Evolutionary conservation across 2,329 filamentous ascomycete genomes (phyloP).

Genomic region (Fusarium compactum): DNA sequence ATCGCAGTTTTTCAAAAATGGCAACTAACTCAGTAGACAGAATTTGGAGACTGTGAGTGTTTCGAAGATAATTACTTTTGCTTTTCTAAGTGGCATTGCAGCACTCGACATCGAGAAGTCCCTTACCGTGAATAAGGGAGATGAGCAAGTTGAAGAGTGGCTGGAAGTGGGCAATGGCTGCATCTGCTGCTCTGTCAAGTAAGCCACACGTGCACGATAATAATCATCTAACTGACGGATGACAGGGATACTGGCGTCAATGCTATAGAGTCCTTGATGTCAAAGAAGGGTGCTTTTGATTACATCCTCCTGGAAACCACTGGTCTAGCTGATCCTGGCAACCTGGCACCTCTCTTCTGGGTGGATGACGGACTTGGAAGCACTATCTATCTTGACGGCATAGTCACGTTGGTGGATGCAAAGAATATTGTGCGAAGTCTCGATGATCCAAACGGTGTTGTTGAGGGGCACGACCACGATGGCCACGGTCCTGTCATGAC

Average conservation of each 20-base stretch:
- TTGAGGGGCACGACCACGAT: slow-evolving; percentile 65
- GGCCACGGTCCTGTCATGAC: slow-evolving; percentile 79
- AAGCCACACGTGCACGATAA: slow-evolving; percentile 29
- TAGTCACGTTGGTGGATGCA: slow-evolving; percentile 94
- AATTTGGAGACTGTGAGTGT: slow-evolving; percentile 82
- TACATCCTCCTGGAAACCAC: slow-evolving; percentile 98
- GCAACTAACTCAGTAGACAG: slow-evolving; percentile 57
- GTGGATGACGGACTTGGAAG: slow-evolving; percentile 95
- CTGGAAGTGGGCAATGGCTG: slow-evolving; percentile 96
- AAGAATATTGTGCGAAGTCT: slow-evolving; percentile 89
- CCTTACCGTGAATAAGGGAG: slow-evolving; percentile 87
- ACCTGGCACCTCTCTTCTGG: slow-evolving; percentile 97
- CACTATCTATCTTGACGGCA: slow-evolving; percentile 95
- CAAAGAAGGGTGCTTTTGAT: slow-evolving; percentile 92
- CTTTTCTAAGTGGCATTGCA: slow-evolving; percentile 51
- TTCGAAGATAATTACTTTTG: background rate
- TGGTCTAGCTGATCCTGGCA: slow-evolving; percentile 93
- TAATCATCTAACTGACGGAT: slow-evolving; percentile 39
- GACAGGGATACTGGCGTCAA: slow-evolving; percentile 88
- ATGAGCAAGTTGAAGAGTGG: slow-evolving; percentile 90
- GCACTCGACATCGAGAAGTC: slow-evolving; percentile 96
- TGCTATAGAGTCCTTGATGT: slow-evolving; percentile 96
- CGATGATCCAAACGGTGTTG: slow-evolving; percentile 74
- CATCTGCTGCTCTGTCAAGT: slow-evolving; percentile 98
- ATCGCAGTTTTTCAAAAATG: background rate